A percentile compares a stretch with the other conserved stretches of the same genome.
Evolutionary conservation across 202 grass and related monocot species (phyloP).

Genomic region (Eragrostis tef): DNA sequence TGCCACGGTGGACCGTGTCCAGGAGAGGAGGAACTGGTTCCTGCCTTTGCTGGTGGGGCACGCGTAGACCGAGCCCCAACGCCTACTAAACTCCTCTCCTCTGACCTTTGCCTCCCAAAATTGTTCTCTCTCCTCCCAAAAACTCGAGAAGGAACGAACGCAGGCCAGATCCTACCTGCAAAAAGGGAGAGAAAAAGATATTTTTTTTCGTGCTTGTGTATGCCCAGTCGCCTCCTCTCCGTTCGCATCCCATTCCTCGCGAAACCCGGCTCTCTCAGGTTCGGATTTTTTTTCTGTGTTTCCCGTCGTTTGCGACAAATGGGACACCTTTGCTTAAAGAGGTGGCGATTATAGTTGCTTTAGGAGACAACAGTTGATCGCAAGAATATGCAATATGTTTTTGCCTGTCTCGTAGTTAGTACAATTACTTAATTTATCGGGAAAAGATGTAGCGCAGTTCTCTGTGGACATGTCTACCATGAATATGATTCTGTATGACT

Average conservation of each 20-base stretch:
- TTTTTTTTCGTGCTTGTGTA: neutral
- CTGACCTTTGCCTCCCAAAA: neutral
- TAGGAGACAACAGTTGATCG: neutral
- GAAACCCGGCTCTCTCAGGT: constrained; percentile 42
- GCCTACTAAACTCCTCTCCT: neutral
- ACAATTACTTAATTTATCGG: neutral
- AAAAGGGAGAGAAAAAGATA: neutral
- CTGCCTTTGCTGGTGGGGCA: too few species aligned
- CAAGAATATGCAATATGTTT: neutral
- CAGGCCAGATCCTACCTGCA: constrained; percentile 2
- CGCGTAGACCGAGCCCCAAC: constrained; percentile 17
- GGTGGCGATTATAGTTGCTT: neutral
- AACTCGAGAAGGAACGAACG: neutral
- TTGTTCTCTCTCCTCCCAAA: neutral
- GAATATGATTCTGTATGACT: neutral
- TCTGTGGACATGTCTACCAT: neutral
- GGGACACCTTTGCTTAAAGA: constrained; percentile 27
- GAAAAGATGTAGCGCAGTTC: neutral
- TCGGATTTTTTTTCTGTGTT: neutral
- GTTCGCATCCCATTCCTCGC: constrained; percentile 12
- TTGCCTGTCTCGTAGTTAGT: neutral
- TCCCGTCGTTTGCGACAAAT: neutral
- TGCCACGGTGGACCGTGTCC: constrained; percentile 33
- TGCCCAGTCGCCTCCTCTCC: constrained; percentile 33
- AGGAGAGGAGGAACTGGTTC: neutral